Evolutionary conservation across 176 grass and related monocot species (phyloP).

Genomic region (Oryza meyeriana): DNA sequence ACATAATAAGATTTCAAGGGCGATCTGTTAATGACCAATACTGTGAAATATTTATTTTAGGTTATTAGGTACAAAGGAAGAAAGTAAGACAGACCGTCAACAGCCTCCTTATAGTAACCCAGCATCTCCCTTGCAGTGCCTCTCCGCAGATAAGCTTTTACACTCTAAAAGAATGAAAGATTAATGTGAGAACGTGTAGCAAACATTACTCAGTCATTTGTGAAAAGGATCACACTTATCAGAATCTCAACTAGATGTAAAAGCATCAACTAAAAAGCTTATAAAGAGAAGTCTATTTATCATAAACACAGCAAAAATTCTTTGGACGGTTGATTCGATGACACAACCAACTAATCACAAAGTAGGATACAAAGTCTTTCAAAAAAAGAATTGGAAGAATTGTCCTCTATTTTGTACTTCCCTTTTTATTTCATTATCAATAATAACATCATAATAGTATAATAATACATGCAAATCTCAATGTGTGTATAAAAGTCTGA

Average conservation of each 20-base stretch:
- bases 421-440: background rate
- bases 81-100: constrained; percentile 67
- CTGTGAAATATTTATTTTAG: background rate
- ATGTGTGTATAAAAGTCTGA: background rate
- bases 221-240: background rate
- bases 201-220: background rate
- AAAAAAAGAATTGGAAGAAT: background rate
- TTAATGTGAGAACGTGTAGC: background rate
- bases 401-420: background rate
- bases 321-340: background rate
- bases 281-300: background rate
- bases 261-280: background rate
- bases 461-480: background rate
- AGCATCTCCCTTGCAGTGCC: constrained; percentile 95
- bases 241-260: background rate
- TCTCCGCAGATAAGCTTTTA: constrained; percentile 96
- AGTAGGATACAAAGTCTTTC: background rate
- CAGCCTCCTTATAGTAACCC: constrained; percentile 86
- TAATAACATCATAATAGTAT: background rate
- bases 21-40: background rate
- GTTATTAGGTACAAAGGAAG: background rate
- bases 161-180: constrained; percentile 46
- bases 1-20: background rate
- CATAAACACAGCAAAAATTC: background rate
- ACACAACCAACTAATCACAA: background rate